Base-by-base conservation (phyloP, 139 green algal species). In the Monoraphidium neglectum region DNA sequence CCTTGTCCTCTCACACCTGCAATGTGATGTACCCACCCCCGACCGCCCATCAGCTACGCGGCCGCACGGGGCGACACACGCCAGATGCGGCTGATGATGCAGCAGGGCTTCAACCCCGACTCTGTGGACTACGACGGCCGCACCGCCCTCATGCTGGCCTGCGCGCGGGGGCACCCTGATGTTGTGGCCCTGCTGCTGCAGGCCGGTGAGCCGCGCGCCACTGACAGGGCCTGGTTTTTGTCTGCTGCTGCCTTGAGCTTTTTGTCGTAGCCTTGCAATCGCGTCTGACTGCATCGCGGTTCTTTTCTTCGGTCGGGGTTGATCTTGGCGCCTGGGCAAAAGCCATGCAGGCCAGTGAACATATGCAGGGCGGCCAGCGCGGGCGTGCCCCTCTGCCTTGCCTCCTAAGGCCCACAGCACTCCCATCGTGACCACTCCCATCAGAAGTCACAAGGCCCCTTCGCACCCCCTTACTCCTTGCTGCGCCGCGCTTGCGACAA, bases 131-230 rank as follows among this genome's bases (percentile, higher is more conserved):
- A 51, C 43, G 84, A 92, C 53, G 77, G 82, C 18, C 72, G 90
- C 40, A 92, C 80, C 0, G 88, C 59, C 0, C 76, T 94, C 26
- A 89, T 90, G 83, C 80, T 94, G 66, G 83, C 85, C 0, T 61
- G 51, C 15, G 76, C 69, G 8, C 84, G 87, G 35, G 88, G 88
- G 15, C 82, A 93, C 63, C 21, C 53, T 46, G 73, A 75, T 0
- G 74, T 82, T 0, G 69, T 87, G 21, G 30, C 68, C 30, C 68
- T 91, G 62, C 74, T 94, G 75, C 80, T 90, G 46, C 68, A 80
- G 1, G 76, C 72, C 21, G 83, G 61, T 68, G 63, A 32, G 15
- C 57, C 16, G 1, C 28, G 4, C 37, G 59, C 23, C 6, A 21
- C 12, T 37, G n/a, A n/a, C n/a, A n/a, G n/a, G n/a, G n/a, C n/a